phyloP scores from a whole-genome alignment of 2,329 filamentous ascomycete species.

The Cytospora leucostoma region DNA sequence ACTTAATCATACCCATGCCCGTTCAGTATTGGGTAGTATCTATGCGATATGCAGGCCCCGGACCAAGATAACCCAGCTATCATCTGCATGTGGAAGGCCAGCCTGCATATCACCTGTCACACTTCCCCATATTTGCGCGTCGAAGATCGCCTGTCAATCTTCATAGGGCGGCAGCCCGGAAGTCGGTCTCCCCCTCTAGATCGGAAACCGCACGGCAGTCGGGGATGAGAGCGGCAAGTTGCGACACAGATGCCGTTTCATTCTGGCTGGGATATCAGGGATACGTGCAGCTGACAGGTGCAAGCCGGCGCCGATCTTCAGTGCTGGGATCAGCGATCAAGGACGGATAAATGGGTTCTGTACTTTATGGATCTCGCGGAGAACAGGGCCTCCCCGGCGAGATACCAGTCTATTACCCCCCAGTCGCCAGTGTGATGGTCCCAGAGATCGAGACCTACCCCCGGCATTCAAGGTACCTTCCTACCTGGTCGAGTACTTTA shows the following conservation, averaged over 20 bases:
- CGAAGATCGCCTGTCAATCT: constrained; percentile 1
- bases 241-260: constrained; percentile 24
- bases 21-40: no score
- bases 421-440: background rate
- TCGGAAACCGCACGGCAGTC: constrained; percentile 20
- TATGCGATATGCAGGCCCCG: no score
- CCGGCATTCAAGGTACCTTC: no score
- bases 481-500: no score
- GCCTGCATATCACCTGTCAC: background rate
- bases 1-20: background rate
- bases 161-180: constrained; percentile 18
- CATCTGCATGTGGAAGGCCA: no score
- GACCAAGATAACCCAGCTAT: no score
- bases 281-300: constrained; percentile 19
- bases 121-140: background rate
- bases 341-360: background rate
- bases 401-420: background rate
- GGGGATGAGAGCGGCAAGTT: constrained; percentile 16
- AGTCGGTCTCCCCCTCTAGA: constrained; percentile 22
- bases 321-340: constrained; percentile 15
- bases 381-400: background rate
- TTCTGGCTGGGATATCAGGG: background rate
- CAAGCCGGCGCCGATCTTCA: background rate
- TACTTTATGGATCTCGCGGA: constrained; percentile 12
- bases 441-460: no score